phyloP scores from a whole-genome alignment of 208 protist genomes.

The Naegleria fowleri region DNA sequence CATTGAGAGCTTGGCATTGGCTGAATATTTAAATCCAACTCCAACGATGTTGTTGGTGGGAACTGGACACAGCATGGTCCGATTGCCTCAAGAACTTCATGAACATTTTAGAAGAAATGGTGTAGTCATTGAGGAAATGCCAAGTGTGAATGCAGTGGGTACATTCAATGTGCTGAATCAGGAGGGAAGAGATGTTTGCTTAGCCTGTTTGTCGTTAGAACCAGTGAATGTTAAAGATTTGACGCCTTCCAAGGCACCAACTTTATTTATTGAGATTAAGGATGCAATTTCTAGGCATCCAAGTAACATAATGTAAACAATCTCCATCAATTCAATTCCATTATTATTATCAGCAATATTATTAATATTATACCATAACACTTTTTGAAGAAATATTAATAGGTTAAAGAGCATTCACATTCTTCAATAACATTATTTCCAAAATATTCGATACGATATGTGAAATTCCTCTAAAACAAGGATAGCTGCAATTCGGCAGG shows the following conservation, averaged over 20 bases:
- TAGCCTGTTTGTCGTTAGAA: not conserved
- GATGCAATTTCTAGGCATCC: not conserved
- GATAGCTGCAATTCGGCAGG: too few species aligned
- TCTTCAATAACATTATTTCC: too few species aligned
- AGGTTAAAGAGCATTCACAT: too few species aligned
- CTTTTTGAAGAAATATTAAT: too few species aligned
- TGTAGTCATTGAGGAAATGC: conserved; percentile 12
- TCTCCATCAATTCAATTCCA: too few species aligned
- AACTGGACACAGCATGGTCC: not conserved
- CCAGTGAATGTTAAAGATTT: not conserved
- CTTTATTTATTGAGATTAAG: not conserved
- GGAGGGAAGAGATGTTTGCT: not conserved
- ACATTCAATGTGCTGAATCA: not conserved
- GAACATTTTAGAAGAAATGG: not conserved
- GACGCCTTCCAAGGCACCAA: not conserved
- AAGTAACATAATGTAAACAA: not conserved
- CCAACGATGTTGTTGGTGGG: not conserved
- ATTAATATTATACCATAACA: too few species aligned
- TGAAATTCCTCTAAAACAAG: too few species aligned
- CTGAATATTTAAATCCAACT: conserved; percentile 15
- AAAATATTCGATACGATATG: too few species aligned
- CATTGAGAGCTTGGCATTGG: not conserved
- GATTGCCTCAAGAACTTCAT: not conserved
- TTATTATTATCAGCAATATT: too few species aligned
- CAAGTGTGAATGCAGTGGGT: not conserved